Evolutionary conservation across 2,329 filamentous ascomycete species (phyloP).

Genomic region (Lecanicillium sp.): DNA sequence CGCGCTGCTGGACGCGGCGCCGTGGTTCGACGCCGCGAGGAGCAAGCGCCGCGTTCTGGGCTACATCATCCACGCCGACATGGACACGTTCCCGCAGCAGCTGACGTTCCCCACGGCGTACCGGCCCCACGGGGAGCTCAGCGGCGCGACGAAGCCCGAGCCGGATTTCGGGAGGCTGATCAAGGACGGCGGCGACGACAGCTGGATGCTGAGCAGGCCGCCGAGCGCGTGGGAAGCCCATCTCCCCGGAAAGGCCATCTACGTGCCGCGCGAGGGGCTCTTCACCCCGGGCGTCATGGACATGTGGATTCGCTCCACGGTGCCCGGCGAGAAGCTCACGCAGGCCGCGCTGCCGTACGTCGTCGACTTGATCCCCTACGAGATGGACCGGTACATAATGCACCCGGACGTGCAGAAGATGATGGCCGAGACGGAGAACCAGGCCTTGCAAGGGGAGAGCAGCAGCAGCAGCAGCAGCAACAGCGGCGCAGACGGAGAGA

Average conservation of each 20-base stretch:
- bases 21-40: slow-evolving; percentile 23
- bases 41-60: slow-evolving; percentile 26
- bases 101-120: slow-evolving; percentile 25
- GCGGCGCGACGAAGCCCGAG: slow-evolving; percentile 17
- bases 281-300: slow-evolving; percentile 32
- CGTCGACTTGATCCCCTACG: slow-evolving; percentile 36
- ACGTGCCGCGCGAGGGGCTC: slow-evolving; percentile 4
- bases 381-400: slow-evolving; percentile 38
- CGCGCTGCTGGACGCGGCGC: slow-evolving; percentile 22
- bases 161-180: slow-evolving; percentile 14
- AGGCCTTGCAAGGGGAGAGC: no score
- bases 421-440: not conserved
- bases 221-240: slow-evolving; percentile 1
- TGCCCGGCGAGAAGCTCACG: slow-evolving; percentile 53
- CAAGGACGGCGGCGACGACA: slow-evolving; percentile 12
- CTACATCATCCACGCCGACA: slow-evolving; percentile 27
- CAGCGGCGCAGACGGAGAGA: slow-evolving; percentile 24
- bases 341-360: slow-evolving; percentile 57
- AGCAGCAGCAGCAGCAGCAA: slow-evolving; percentile 26
- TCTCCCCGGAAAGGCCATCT: slow-evolving; percentile 5
- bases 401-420: slow-evolving; percentile 28
- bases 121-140: slow-evolving; percentile 16
- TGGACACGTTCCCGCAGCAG: slow-evolving; percentile 23
- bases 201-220: slow-evolving; percentile 17
- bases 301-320: slow-evolving; percentile 56